A percentile compares a stretch with the other conserved stretches of the same genome.
Conservation (phyloP, 2,329 filamentous ascomycete species). For the Colletotrichum higginsianum region DNA sequence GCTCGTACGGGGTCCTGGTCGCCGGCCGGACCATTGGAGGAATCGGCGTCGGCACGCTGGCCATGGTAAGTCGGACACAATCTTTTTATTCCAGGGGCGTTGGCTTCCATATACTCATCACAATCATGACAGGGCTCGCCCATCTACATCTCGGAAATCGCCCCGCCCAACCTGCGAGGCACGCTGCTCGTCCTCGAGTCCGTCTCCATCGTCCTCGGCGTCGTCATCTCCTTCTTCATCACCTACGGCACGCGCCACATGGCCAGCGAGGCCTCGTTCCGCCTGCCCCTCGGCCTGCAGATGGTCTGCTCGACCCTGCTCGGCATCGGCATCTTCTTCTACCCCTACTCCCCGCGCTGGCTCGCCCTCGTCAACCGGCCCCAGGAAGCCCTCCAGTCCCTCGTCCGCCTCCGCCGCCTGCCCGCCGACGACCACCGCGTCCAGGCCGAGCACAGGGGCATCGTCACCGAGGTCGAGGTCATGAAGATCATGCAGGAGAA, state of each 20-base stretch:
- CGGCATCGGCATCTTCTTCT: slow-evolving; percentile 58
- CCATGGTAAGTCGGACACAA: slow-evolving; percentile 43
- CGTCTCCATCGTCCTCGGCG: slow-evolving; percentile 66
- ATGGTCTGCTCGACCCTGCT: slow-evolving; percentile 58
- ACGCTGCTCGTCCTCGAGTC: slow-evolving; percentile 64
- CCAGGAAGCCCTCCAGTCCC: slow-evolving; percentile 55
- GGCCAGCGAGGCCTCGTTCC: slow-evolving; percentile 57
- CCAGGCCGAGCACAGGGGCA: slow-evolving; percentile 63
- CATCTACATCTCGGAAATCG: slow-evolving; percentile 52
- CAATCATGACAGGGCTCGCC: slow-evolving; percentile 44
- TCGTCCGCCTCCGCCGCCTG: slow-evolving; percentile 58
- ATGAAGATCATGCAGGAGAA: slow-evolving; percentile 57
- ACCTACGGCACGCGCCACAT: slow-evolving; percentile 66
- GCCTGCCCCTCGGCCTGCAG: slow-evolving; percentile 64
- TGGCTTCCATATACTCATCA: background rate
- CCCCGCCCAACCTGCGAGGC: slow-evolving; percentile 56
- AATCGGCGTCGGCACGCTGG: slow-evolving; percentile 50
- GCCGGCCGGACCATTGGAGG: slow-evolving; percentile 50
- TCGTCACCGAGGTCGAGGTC: slow-evolving; percentile 63
- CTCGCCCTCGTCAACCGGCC: slow-evolving; percentile 56
- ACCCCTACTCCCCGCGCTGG: slow-evolving; percentile 64
- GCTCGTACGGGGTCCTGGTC: slow-evolving; percentile 48
- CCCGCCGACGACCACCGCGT: slow-evolving; percentile 60
- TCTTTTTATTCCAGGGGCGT: no score
- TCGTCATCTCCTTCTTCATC: slow-evolving; percentile 68